Percentiles rank a stretch among this genome's conserved stretches.
Conservation (phyloP, 352 stramenopile species). For the Blastocystis sp. region DNA sequence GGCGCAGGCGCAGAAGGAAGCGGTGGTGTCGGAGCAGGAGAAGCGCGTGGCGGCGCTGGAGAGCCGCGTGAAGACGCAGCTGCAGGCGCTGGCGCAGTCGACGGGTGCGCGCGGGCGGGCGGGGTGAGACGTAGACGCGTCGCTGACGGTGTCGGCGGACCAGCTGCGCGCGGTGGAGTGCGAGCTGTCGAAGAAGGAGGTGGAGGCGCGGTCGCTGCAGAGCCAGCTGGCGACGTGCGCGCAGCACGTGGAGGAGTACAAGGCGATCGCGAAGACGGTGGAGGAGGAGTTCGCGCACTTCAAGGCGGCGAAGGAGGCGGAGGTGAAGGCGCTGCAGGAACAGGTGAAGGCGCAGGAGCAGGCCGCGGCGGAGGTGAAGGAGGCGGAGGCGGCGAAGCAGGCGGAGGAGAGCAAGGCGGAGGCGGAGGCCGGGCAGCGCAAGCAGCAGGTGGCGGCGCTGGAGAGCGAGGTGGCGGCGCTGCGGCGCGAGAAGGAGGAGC, state of each 20-base stretch:
- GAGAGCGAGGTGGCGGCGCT: slow-evolving; percentile 7
- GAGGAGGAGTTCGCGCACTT: slow-evolving; percentile 15
- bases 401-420: neutral
- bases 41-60: slow-evolving; percentile 32
- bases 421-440: neutral
- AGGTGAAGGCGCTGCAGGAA: slow-evolving; percentile 2
- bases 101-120: neutral
- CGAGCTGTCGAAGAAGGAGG: slow-evolving; percentile 34
- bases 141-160: slow-evolving; percentile 36
- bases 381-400: neutral
- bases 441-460: neutral
- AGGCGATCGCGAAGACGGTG: slow-evolving; percentile 17
- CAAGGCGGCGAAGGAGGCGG: slow-evolving; percentile 23
- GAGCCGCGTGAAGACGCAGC: slow-evolving; percentile 21
- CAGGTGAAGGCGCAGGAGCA: neutral
- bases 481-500: slow-evolving; percentile 39
- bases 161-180: slow-evolving; percentile 39
- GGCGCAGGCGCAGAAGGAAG: neutral
- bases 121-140: neutral
- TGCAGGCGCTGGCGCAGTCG: neutral
- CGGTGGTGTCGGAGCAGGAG: neutral
- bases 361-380: neutral
- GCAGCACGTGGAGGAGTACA: slow-evolving; percentile 4
- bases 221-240: neutral
- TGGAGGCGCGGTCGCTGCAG: neutral